Evolutionary conservation across 768 basidiomycete species (phyloP).

Genomic region (Auricularia cornea): DNA sequence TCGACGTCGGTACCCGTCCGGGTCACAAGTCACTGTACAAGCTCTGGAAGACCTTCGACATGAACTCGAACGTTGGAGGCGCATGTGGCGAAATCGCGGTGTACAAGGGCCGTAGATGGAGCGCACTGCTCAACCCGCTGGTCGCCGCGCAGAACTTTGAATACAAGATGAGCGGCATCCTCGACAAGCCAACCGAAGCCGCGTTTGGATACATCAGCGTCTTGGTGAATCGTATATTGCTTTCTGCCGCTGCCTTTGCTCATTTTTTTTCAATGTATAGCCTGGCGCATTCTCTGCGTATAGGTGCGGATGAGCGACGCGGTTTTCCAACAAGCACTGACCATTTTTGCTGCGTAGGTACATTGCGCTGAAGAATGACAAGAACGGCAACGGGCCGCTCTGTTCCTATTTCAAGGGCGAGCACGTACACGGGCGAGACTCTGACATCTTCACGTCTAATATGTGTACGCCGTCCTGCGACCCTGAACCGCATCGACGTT

Average conservation of each 20-base stretch:
- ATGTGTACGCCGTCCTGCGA: constrained; percentile 58
- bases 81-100: constrained; percentile 96
- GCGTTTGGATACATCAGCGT: constrained; percentile 97
- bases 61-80: constrained; percentile 87
- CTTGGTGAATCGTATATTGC: constrained; percentile 42
- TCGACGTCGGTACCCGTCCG: constrained; percentile 93
- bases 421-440: constrained; percentile 69
- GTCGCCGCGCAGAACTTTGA: constrained; percentile 95
- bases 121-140: constrained; percentile 71
- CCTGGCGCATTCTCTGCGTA: constrained; percentile 96
- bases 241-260: not conserved
- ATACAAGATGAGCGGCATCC: constrained; percentile 85
- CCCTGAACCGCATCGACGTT: not conserved
- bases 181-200: constrained; percentile 83
- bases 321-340: not conserved
- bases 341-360: constrained; percentile 36
- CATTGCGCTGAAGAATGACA: constrained; percentile 83
- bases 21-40: constrained; percentile 84
- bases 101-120: constrained; percentile 88
- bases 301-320: constrained; percentile 33
- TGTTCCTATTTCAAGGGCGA: constrained; percentile 98
- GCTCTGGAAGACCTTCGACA: constrained; percentile 91
- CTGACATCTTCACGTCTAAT: constrained; percentile 91
- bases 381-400: constrained; percentile 72
- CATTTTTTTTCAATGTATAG: constrained; percentile 28